Evolutionary conservation across 306 rosid genomes (phyloP), one percentile per base, ranked within the genome.

Genomic region (Pachyrhizus erosus): DNA sequence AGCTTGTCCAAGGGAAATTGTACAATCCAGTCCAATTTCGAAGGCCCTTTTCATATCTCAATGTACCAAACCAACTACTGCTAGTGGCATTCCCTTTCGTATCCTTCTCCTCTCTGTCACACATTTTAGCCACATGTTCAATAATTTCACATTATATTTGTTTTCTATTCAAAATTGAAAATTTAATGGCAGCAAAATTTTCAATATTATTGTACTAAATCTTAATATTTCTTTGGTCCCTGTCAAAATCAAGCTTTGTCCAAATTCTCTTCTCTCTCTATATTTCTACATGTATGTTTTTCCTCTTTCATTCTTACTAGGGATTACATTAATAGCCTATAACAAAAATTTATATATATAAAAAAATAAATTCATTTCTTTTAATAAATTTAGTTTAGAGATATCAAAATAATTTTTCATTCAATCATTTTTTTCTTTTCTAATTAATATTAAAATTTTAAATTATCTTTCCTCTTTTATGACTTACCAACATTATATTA

Each of bases 1-100:
- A 34, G 39, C 7, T 34, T 33, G 37, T 33, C 37, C 37, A 33
- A n/a, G n/a, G 37, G 5, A 0, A 33, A 33, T 33, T 69, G 46
- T 45, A 68, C 34, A 62, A 61, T 46, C 57, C 48, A 80, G 61
- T 45, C 57, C 48, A 72, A 57, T 57, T 57, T 51, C 31, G 6
- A 67, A 67, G 60, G 62, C 33, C 77, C 43, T 58, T 83, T 58
- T 76, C 71, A 58, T 69, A 18, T 72, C 73, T 72, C 9, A 1
- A 33, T 31, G 45, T 37, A 24, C 29, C 66, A 49, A 18, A 27
- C 31, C 31, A 27, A 27, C 31, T 27, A 27, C 31, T 27, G 3
- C 31, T 27, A 27, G 31, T 9, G 17, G 12, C 70, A 39, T 65
- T 76, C 45, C 72, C 21, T 11, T 58, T 24, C 5, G 15, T 37